phyloP scores from a whole-genome alignment of 805 yeast genomes.

The Nakazawaea ambrosiae region DNA sequence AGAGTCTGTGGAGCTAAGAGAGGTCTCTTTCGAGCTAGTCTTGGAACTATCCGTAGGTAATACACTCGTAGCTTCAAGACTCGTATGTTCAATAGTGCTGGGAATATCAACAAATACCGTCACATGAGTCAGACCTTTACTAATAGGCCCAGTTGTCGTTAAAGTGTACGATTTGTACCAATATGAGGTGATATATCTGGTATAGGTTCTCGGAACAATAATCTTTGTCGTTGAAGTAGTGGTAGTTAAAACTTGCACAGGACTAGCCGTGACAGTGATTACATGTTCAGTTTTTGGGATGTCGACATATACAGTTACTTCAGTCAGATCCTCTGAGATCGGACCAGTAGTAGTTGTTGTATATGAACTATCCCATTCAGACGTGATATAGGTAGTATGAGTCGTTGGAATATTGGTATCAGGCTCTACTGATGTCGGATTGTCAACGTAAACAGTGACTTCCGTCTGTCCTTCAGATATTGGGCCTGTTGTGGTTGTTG shows the following conservation, averaged over 20 bases:
- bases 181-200: constrained; percentile 2
- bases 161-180: background rate
- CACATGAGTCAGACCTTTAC: constrained; percentile 4
- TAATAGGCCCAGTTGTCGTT: constrained; percentile 3
- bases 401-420: constrained; percentile 1
- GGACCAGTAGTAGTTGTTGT: constrained; percentile 3
- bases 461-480: constrained; percentile 5
- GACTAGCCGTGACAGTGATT: too few relatives aligned
- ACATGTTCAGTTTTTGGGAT: background rate
- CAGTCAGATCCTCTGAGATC: background rate
- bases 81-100: background rate
- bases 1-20: too few relatives aligned
- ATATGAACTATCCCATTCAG: background rate
- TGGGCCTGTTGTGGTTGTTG: constrained; percentile 3
- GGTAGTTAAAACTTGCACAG: background rate
- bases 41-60: too few relatives aligned
- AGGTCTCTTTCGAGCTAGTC: too few relatives aligned
- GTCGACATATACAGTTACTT: constrained; percentile 1
- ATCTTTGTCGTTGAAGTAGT: background rate
- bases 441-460: constrained; percentile 4
- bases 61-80: too few relatives aligned
- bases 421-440: background rate
- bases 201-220: constrained; percentile 4
- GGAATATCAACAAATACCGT: constrained; percentile 5
- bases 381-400: constrained; percentile 1